phyloP scores from a whole-genome alignment of 331 rosid genomes.

The Quercus lobata region DNA sequence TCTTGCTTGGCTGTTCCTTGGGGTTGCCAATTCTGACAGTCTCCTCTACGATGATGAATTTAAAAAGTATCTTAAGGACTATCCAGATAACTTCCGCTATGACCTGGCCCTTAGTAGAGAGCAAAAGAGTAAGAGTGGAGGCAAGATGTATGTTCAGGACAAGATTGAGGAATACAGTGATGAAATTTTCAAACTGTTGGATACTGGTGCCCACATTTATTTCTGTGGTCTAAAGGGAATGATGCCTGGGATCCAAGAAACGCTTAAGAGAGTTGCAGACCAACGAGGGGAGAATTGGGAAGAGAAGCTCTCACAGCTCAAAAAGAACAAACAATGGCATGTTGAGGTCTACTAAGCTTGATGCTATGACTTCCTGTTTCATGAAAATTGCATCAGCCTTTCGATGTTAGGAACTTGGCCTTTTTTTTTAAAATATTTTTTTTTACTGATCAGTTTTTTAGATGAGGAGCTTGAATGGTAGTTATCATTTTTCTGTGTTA shows the following conservation, averaged over 20 bases:
- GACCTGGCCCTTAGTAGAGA: conserved; percentile 85
- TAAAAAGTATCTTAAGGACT: conserved; percentile 74
- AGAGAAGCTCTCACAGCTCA: conserved; percentile 80
- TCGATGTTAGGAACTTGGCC: not conserved
- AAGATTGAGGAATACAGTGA: conserved; percentile 96
- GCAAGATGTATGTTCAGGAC: conserved; percentile 98
- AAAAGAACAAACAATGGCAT: conserved; percentile 99
- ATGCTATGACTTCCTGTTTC: conserved; percentile 7
- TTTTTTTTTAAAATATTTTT: not conserved
- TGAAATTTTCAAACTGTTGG: conserved; percentile 80
- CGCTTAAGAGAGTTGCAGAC: conserved; percentile 84
- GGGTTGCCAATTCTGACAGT: conserved; percentile 85
- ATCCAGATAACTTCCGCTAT: conserved; percentile 76
- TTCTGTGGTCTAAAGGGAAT: conserved; percentile 97
- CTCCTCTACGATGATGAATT: conserved; percentile 91
- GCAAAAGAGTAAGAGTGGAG: conserved; percentile 80
- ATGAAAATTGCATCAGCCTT: not conserved
- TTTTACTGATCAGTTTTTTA: conserved; percentile 21
- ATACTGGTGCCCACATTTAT: conserved; percentile 87
- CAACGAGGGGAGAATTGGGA: conserved; percentile 90
- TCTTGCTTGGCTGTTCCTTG: conserved; percentile 95
- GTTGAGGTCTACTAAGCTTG: conserved; percentile 83
- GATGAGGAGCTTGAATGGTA: conserved; percentile 16
- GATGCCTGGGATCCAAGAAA: conserved; percentile 99
- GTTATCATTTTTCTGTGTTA: conserved; percentile 4